Evolutionary conservation across 805 yeast species (phyloP).

Genomic region (Candida krabiensis): DNA sequence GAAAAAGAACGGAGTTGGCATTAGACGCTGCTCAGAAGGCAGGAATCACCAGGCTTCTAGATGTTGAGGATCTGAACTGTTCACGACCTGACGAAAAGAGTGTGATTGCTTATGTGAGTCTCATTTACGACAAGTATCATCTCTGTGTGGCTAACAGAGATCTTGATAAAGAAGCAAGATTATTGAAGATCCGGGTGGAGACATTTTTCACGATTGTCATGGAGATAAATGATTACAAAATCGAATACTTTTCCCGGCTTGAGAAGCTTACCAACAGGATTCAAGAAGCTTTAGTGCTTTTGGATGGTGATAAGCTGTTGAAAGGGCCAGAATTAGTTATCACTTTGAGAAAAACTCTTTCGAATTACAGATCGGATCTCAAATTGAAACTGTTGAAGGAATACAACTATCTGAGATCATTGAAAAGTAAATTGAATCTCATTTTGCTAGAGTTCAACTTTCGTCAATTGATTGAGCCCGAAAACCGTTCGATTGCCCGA

Average conservation of each 20-base stretch:
- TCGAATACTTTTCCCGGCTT: constrained; percentile 14
- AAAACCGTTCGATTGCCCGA: constrained; percentile 13
- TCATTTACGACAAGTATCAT: constrained; percentile 52
- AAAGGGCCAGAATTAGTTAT: constrained; percentile 2
- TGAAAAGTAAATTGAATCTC: constrained; percentile 21
- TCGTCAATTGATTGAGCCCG: constrained; percentile 16
- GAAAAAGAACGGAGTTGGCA: constrained; percentile 36
- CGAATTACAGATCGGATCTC: constrained; percentile 9
- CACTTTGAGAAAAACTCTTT: constrained; percentile 1
- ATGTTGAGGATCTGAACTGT: constrained; percentile 51
- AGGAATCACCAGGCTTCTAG: constrained; percentile 53
- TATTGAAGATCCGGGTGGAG: constrained; percentile 24
- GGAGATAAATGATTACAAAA: constrained; percentile 21
- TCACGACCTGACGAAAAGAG: constrained; percentile 60
- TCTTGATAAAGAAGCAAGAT: constrained; percentile 2
- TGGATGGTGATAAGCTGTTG: constrained; percentile 7
- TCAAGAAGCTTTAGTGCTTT: constrained; percentile 11
- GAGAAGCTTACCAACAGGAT: constrained; percentile 15
- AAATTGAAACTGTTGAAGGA: constrained; percentile 17
- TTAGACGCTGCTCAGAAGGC: constrained; percentile 44
- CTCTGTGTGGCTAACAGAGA: constrained; percentile 6
- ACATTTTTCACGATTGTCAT: constrained; percentile 24
- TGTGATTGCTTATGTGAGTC: constrained; percentile 55
- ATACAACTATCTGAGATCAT: constrained; percentile 11
- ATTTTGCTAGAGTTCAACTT: constrained; percentile 20